Evolutionary conservation across 306 rosid genomes (phyloP), one percentile per base, ranked within the genome.

Genomic region (Castanea mollissima): DNA sequence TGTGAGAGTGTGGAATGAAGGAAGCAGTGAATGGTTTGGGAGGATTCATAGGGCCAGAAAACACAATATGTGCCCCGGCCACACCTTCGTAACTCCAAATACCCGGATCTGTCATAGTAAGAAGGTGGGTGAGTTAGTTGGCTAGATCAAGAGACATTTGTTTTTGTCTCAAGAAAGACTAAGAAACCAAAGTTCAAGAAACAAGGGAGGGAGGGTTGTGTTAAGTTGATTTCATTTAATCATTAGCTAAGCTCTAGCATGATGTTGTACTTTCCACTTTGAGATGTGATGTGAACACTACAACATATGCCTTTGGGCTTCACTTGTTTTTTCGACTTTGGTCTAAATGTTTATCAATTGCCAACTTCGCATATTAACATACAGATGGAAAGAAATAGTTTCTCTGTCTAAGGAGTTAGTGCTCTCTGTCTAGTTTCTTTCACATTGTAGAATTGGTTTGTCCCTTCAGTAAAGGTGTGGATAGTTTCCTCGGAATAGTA

Each of bases 131-230:
- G 76, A 85, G 80, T 63, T 51, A 80, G 88, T 78, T 84, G 83
- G 97, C 69, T 81, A 64, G 80, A 84, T 78, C 85, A 58, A 90
- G 63, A 78, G 79, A 82, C 85, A 77, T 69, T 80, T 44, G 80
- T 79, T 55, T 31, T 25, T 34, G 64, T 52, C 96, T 91, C 99
- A 87, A 88, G 83, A 92, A 91, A 89, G 93, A 87, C 99, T 97
- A 97, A 95, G 99, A 90, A 90, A 81, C 56, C 98, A 52, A 95
- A 74, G 97, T 81, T 15, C 46, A 1, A 23, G 20, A 16, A 0
- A 65, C 27, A 65, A 65, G 3, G 49, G 71, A 44, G 23, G 49
- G 3, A 29, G 41, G 13, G 35, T 27, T 29, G 2, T n/a, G 27
- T 5, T 8, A 3, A 21, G 6, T 5, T 20, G 5, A 31, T 65